Conservation (phyloP, 208 protist species). For the Leishmania arabica region DNA sequence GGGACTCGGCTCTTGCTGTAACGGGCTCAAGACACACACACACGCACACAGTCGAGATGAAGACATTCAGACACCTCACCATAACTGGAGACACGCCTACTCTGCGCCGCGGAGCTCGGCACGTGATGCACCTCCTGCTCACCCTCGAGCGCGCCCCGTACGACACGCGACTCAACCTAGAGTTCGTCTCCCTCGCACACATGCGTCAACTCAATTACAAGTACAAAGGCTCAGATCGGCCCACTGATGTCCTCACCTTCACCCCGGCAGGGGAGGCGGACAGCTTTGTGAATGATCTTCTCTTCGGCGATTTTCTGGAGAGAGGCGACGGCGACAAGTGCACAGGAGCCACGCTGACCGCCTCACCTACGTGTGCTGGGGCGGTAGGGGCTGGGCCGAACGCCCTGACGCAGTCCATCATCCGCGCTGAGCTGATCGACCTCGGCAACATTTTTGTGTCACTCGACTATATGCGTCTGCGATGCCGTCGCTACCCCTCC, state of each 20-base stretch:
- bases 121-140: conserved; percentile 45
- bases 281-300: conserved; percentile 39
- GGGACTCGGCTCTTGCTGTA: neutral
- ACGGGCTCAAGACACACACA: neutral
- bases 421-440: conserved; percentile 39
- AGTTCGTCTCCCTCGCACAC: conserved; percentile 40
- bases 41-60: conserved; percentile 2
- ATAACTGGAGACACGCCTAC: conserved; percentile 43
- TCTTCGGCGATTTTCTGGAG: conserved; percentile 37
- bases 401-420: neutral
- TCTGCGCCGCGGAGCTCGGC: conserved; percentile 30
- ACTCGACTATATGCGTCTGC: conserved; percentile 60
- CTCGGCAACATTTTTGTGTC: conserved; percentile 78
- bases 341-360: neutral
- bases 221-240: conserved; percentile 40
- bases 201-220: conserved; percentile 65
- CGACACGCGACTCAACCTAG: conserved; percentile 50
- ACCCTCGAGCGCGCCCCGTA: conserved; percentile 42
- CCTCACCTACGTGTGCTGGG: neutral
- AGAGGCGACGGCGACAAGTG: neutral
- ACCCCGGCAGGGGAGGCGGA: conserved; percentile 20
- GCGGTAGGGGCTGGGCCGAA: too few relatives aligned
- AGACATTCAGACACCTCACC: conserved; percentile 33
- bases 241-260: conserved; percentile 88
- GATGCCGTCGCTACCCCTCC: conserved; percentile 29